These are phyloP conservation scores for Leucosporidium creatinivorum DNA, from an alignment of 768 basidiomycete species.

Conservation along the genomic window DNA sequence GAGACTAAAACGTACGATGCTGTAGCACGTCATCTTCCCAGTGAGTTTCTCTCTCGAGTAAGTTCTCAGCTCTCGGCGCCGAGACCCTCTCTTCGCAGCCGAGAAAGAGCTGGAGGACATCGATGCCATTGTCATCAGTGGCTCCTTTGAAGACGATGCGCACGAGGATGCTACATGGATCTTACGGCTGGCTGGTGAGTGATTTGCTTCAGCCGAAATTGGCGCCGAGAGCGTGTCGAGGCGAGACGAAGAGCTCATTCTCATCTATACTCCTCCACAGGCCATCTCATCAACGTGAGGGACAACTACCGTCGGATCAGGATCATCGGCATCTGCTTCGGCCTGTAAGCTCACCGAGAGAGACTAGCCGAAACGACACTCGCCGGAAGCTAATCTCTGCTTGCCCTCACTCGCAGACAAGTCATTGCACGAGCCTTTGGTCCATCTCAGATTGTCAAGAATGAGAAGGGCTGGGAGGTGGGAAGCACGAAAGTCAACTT, in stretches of 20 bases:
- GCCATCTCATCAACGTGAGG: background rate
- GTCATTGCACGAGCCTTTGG: background rate
- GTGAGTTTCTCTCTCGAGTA: too few relatives aligned
- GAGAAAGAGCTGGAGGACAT: background rate
- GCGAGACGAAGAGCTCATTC: too few relatives aligned
- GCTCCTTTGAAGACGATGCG: background rate
- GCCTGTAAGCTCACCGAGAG: background rate
- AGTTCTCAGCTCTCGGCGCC: too few relatives aligned
- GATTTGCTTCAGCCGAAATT: too few relatives aligned
- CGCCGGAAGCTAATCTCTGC: too few relatives aligned
- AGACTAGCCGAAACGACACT: too few relatives aligned
- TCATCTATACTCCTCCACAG: background rate
- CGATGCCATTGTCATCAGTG: background rate
- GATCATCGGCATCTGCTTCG: background rate
- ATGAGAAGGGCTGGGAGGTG: background rate
- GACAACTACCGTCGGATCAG: background rate
- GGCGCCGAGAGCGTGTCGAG: too few relatives aligned
- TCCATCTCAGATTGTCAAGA: background rate
- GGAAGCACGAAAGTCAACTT: background rate
- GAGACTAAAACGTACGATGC: background rate
- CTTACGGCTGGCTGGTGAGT: background rate
- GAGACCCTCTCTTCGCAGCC: background rate
- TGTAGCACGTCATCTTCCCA: background rate
- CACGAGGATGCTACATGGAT: background rate
- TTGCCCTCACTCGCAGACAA: background rate